Conservation (phyloP, 306 rosid genomes). For the Cicer cuneatum region DNA sequence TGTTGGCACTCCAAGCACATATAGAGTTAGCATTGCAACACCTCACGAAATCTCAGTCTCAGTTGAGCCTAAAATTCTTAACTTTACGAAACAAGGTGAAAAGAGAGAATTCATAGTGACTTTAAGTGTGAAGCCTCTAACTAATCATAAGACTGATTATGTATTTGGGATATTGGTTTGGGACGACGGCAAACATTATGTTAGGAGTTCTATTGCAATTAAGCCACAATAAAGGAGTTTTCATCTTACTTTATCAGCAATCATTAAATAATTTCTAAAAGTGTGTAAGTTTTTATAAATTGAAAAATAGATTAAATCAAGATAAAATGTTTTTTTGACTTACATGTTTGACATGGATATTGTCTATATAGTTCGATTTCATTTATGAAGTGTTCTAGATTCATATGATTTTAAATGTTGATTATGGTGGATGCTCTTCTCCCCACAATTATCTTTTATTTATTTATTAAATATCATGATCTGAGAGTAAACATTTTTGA, state of each 20-base stretch:
- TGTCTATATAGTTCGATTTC: too few species aligned
- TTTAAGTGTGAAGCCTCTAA: neutral
- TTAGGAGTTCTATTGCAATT: constrained; percentile 52
- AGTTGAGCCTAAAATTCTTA: constrained; percentile 48
- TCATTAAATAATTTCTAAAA: too few species aligned
- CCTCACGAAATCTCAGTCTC: constrained; percentile 47
- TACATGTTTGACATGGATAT: neutral
- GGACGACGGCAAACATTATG: constrained; percentile 52
- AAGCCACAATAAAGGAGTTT: neutral
- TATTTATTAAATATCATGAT: too few species aligned
- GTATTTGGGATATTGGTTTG: constrained; percentile 53
- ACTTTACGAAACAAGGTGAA: constrained; percentile 53
- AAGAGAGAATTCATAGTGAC: constrained; percentile 52
- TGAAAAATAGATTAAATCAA: too few species aligned
- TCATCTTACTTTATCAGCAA: too few species aligned
- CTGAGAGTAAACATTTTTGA: too few species aligned
- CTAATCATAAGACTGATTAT: neutral
- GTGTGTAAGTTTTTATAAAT: too few species aligned
- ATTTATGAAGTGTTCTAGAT: too few species aligned
- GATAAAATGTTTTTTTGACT: neutral
- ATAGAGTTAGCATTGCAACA: constrained; percentile 43
- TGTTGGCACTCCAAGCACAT: constrained; percentile 58
- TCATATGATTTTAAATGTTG: too few species aligned
- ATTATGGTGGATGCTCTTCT: too few species aligned
- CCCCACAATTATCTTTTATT: too few species aligned